Conservation (phyloP, 805 yeast genomes). For the Blastobotrys muscicola region DNA sequence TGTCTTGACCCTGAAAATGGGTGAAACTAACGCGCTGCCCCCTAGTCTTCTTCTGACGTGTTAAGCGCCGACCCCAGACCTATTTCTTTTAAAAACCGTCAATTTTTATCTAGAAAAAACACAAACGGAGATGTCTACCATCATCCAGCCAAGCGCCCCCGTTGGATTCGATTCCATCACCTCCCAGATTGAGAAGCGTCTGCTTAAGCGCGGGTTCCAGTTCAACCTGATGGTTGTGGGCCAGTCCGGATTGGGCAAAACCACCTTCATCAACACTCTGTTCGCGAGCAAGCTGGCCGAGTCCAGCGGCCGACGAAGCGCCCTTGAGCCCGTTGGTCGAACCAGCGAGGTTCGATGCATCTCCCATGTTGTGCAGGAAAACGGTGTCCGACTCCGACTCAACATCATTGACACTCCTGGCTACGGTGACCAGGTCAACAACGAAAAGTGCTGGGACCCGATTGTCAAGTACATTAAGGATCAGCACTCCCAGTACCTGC, state of each 20-base stretch:
- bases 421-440: conserved; percentile 93
- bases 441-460: conserved; percentile 96
- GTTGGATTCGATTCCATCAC: conserved; percentile 98
- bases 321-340: conserved; percentile 66
- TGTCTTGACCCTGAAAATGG: background rate
- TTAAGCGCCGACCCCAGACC: conserved; percentile 1
- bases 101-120: background rate
- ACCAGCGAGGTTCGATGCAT: conserved; percentile 65
- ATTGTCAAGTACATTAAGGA: conserved; percentile 89
- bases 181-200: conserved; percentile 84
- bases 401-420: conserved; percentile 97
- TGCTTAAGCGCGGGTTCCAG: conserved; percentile 87
- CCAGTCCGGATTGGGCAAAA: conserved; percentile 87
- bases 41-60: background rate
- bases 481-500: conserved; percentile 82
- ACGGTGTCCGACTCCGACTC: conserved; percentile 74
- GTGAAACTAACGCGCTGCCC: background rate
- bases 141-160: conserved; percentile 35
- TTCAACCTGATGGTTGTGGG: conserved; percentile 91
- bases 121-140: conserved; percentile 22
- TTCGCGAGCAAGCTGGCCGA: conserved; percentile 74
- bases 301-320: conserved; percentile 59
- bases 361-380: conserved; percentile 56
- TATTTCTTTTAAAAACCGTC: background rate
- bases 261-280: conserved; percentile 83